These are phyloP conservation scores for Fusarium caatingaense DNA, from an alignment of 2,329 filamentous ascomycete species.

Conservation along the genomic window DNA sequence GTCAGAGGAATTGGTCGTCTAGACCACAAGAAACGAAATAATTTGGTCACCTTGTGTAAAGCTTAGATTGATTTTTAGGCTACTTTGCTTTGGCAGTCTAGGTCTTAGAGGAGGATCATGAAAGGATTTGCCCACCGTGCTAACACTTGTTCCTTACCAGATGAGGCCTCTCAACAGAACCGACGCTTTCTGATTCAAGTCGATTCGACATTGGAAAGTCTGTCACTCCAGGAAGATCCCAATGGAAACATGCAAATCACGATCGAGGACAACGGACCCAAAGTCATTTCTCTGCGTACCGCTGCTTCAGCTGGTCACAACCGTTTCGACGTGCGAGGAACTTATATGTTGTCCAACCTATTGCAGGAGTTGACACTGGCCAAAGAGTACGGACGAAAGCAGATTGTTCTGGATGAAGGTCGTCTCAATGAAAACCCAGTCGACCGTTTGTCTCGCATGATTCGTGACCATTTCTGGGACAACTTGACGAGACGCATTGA, in stretches of 20 bases:
- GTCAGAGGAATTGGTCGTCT: too few relatives aligned
- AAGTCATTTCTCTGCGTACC: conserved; percentile 87
- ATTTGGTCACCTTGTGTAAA: too few relatives aligned
- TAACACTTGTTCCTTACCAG: conserved; percentile 57
- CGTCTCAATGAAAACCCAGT: conserved; percentile 96
- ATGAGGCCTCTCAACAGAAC: conserved; percentile 74
- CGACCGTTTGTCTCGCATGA: conserved; percentile 84
- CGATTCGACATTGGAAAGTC: conserved; percentile 80
- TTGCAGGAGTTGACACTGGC: conserved; percentile 94
- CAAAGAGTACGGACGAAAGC: conserved; percentile 87
- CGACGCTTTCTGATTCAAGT: conserved; percentile 90
- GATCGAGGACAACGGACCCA: conserved; percentile 93
- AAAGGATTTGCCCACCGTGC: background rate
- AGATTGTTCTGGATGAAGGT: conserved; percentile 90
- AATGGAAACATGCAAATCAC: conserved; percentile 97
- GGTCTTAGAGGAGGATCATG: background rate
- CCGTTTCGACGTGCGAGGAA: conserved; percentile 90
- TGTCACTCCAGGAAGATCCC: conserved; percentile 89
- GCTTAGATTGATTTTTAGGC: too few relatives aligned
- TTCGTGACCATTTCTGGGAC: conserved; percentile 92
- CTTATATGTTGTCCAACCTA: conserved; percentile 96
- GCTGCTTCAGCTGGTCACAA: conserved; percentile 87
- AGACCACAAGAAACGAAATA: too few relatives aligned
- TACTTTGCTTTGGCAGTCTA: too few relatives aligned
- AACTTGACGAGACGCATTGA: conserved; percentile 91